phyloP scores from a whole-genome alignment of 768 basidiomycete genomes.

The Infundibulicybe gibba region DNA sequence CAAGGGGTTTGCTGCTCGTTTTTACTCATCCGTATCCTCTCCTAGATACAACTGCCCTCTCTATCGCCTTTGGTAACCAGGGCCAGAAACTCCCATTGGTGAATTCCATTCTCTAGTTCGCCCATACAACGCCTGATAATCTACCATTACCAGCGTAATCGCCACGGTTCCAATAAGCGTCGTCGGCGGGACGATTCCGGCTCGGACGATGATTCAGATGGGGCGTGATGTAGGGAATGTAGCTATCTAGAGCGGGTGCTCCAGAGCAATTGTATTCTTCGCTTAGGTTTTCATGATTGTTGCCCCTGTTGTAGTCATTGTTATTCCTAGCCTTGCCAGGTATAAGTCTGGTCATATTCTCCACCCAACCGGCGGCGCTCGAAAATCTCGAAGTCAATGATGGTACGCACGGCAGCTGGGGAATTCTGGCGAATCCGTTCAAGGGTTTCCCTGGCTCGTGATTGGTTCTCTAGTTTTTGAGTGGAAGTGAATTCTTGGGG shows the following conservation, averaged over 20 bases:
- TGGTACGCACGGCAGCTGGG: conserved; percentile 37
- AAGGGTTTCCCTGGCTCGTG: conserved; percentile 37
- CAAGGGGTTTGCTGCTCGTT: conserved; percentile 11
- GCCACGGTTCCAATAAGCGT: conserved; percentile 71
- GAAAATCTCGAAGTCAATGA: conserved; percentile 27
- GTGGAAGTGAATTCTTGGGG: conserved; percentile 14
- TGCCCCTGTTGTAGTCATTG: conserved; percentile 5
- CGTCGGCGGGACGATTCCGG: conserved; percentile 60
- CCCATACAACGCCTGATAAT: conserved; percentile 13
- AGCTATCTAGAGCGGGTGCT: not conserved
- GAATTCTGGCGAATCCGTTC: conserved; percentile 43
- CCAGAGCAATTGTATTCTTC: not conserved
- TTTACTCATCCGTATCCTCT: conserved; percentile 8
- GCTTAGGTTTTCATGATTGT: not conserved
- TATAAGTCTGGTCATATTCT: conserved; percentile 27
- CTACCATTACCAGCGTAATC: conserved; percentile 59
- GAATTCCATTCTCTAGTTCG: conserved; percentile 20
- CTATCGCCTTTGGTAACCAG: conserved; percentile 86
- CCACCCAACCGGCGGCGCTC: conserved; percentile 23
- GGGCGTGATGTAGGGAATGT: conserved; percentile 15
- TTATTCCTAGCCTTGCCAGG: conserved; percentile 10
- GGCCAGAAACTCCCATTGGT: conserved; percentile 88
- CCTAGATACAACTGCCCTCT: conserved; percentile 83
- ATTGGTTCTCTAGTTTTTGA: conserved; percentile 10
- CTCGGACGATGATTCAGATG: conserved; percentile 69